phyloP scores from a whole-genome alignment of 805 yeast genomes.

The Novakomyces olei region DNA sequence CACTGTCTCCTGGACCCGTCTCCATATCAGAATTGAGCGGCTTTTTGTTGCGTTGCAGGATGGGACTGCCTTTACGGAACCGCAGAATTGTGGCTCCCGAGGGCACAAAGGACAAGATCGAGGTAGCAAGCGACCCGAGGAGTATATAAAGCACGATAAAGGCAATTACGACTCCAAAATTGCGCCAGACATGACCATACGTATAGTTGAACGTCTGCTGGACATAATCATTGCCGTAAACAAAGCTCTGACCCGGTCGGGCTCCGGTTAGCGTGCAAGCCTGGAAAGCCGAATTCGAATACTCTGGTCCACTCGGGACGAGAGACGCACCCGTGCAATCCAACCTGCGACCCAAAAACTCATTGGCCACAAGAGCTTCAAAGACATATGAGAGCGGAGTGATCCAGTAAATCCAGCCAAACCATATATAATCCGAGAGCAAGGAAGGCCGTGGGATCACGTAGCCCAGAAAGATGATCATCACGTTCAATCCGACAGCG shows the following conservation, averaged over 20 bases:
- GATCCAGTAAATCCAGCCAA: constrained; percentile 38
- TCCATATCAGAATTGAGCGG: constrained; percentile 8
- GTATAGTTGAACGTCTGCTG: constrained; percentile 34
- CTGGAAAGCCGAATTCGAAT: constrained; percentile 18
- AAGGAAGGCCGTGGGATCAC: constrained; percentile 31
- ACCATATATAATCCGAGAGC: constrained; percentile 41
- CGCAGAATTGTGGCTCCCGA: constrained; percentile 38
- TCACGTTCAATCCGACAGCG: constrained; percentile 20
- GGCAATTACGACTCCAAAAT: constrained; percentile 43
- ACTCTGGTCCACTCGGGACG: constrained; percentile 40
- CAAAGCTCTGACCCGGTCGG: constrained; percentile 24
- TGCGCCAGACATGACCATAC: constrained; percentile 54
- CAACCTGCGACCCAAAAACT: constrained; percentile 36
- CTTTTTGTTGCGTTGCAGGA: constrained; percentile 14
- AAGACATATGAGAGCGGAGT: constrained; percentile 37
- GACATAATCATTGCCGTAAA: constrained; percentile 35
- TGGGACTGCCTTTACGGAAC: constrained; percentile 25
- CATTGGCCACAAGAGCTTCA: constrained; percentile 43
- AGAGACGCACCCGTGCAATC: constrained; percentile 24
- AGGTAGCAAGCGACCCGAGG: constrained; percentile 15
- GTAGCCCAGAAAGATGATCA: constrained; percentile 36
- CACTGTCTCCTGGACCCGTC: background rate
- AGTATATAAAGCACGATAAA: constrained; percentile 21
- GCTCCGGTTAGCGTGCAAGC: constrained; percentile 37
- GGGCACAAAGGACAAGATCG: constrained; percentile 16